Base-by-base conservation (phyloP, 2,329 filamentous ascomycete genomes). In the Fusarium redolens region DNA sequence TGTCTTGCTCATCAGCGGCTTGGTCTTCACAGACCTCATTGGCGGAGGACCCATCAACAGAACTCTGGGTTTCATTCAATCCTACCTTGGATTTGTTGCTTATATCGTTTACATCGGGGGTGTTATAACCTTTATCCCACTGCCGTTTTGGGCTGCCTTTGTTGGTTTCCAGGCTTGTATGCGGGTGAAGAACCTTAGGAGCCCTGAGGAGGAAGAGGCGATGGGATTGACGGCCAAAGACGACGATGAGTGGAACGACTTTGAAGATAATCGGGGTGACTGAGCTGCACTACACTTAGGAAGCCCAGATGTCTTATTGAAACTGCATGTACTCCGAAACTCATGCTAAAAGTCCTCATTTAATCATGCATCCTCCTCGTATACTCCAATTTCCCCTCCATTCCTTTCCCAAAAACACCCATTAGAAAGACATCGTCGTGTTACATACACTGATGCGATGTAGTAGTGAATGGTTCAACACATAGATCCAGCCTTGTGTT, bases 61-160 rank as follows among this genome's bases (percentile, higher is more conserved):
- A 17, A 52, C 40, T 31, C 20, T 74, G 18, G 55, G 11, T 17
- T 30, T 60, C 7, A 25, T 76, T 8, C 30, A 33, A 4, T 25
- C 47, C 7, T 38, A 35, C 14, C n/a, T 50, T 7, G n/a, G 45
- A 14, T 37, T 22, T 10, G 7, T 75, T 17, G 28, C 59, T n/a
- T 51, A 48, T 13, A 33, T 61, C 33, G 3, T 69, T 2, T 50
- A 67, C 22, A 35, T 69, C 12, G 61, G 50, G 4, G 41, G 66
- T 20, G 13, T 65, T 1, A 28, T 69, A 12, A 18, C 56, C 13
- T 63, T 41, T 10, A 45, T 71, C 3, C 33, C 59, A 14, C 44
- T 77, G 31, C 31, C 66, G 28, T 43, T 57, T 7, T 77, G 75
- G 75, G 33, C 68, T 7, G 52, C 71, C 30, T 69, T 65, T 54